Evolutionary conservation across 345 rosid species (phyloP).

Genomic region (Noccaea bulbosa): DNA sequence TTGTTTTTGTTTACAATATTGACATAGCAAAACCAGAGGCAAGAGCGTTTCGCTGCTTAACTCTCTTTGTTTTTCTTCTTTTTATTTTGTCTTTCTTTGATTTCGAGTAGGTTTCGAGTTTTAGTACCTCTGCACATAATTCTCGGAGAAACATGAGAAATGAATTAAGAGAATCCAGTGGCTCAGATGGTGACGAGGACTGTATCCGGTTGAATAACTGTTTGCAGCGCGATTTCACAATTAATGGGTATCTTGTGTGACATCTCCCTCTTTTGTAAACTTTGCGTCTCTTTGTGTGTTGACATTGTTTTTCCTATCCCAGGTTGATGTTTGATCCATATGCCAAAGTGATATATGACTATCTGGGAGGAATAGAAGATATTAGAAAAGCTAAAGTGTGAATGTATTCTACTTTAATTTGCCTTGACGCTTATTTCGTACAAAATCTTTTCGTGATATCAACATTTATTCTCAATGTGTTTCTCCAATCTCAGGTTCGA

Average conservation of each 20-base stretch:
- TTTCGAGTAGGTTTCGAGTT: conserved; percentile 67
- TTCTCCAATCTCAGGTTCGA: conserved; percentile 52
- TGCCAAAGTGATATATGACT: conserved; percentile 79
- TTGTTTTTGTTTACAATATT: conserved; percentile 11
- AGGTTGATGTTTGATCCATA: conserved; percentile 97
- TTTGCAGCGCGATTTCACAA: conserved; percentile 89
- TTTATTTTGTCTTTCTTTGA: neutral
- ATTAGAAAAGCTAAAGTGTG: conserved; percentile 92
- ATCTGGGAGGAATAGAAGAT: conserved; percentile 90
- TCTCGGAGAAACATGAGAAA: conserved; percentile 38
- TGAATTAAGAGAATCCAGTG: conserved; percentile 48
- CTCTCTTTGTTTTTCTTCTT: conserved; percentile 2
- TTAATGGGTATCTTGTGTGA: conserved; percentile 66
- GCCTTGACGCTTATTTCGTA: conserved; percentile 34
- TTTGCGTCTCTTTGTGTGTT: conserved; percentile 14
- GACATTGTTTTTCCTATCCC: conserved; percentile 33
- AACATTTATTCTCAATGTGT: conserved; percentile 32
- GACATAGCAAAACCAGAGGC: neutral
- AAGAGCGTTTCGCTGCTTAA: neutral
- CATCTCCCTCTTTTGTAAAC: neutral
- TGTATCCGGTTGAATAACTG: conserved; percentile 76
- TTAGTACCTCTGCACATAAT: conserved; percentile 50
- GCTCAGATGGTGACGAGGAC: conserved; percentile 61
- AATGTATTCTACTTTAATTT: conserved; percentile 52
- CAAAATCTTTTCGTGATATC: neutral